Conservation (phyloP, 2,329 filamentous ascomycete genomes). For the Hymenoscyphus repandus region DNA sequence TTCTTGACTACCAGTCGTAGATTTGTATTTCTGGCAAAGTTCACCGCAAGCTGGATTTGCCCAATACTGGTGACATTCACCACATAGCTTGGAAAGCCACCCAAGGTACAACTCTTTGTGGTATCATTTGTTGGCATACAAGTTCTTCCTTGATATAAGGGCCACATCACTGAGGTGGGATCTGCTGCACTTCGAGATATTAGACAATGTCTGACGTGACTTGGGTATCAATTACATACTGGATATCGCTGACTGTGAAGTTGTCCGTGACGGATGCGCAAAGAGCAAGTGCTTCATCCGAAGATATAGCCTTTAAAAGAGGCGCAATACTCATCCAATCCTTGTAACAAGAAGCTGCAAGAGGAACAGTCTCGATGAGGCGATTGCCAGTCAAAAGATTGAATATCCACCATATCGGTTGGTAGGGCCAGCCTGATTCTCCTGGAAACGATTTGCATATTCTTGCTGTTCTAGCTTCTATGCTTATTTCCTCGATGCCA, state of each 20-base stretch:
- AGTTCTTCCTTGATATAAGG: constrained; percentile 37
- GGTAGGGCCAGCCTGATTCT: constrained; percentile 41
- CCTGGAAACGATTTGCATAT: constrained; percentile 26
- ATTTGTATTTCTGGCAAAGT: constrained; percentile 40
- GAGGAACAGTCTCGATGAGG: constrained; percentile 40
- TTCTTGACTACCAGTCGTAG: constrained; percentile 33
- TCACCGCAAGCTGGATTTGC: constrained; percentile 41
- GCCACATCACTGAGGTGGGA: constrained; percentile 42
- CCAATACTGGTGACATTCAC: constrained; percentile 35
- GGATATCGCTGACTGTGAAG: constrained; percentile 29
- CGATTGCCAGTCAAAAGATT: constrained; percentile 39
- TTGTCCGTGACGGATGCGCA: too few species aligned
- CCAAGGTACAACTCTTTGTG: constrained; percentile 27
- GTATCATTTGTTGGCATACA: constrained; percentile 33
- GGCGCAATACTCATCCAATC: too few species aligned
- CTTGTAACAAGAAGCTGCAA: constrained; percentile 40
- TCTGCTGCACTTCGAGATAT: constrained; percentile 28
- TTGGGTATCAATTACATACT: neutral
- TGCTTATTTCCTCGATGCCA: too few species aligned
- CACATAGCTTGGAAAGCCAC: constrained; percentile 27
- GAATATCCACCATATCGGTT: constrained; percentile 40
- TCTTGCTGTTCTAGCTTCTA: too few species aligned
- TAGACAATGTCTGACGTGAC: neutral
- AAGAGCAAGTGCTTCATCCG: too few species aligned
- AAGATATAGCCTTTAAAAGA: too few species aligned